These are phyloP conservation scores for Crithidia bombi DNA, from an alignment of 208 protist genomes.

Conservation along the genomic window DNA sequence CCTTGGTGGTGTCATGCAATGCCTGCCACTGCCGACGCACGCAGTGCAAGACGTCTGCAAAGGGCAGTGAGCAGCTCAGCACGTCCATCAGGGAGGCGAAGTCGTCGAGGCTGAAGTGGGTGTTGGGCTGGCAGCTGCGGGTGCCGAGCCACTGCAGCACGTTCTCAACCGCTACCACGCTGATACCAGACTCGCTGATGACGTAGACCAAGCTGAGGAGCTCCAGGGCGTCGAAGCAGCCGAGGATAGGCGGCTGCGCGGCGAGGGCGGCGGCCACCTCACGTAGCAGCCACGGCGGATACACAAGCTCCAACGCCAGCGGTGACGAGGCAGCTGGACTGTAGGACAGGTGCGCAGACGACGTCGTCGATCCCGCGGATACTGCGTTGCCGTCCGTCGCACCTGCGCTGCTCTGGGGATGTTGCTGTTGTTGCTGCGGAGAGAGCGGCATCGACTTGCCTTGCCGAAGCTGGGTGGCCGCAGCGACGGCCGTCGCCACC, in stretches of 20 bases:
- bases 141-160: conserved; percentile 42
- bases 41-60: conserved; percentile 45
- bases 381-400: too few species aligned
- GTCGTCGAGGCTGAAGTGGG: conserved; percentile 45
- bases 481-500: conserved; percentile 13
- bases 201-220: conserved; percentile 44
- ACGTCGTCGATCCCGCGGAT: too few species aligned
- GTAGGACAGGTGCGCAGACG: too few species aligned
- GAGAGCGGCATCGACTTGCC: background rate
- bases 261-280: conserved; percentile 14
- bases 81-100: conserved; percentile 45
- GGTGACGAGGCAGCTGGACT: background rate
- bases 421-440: background rate
- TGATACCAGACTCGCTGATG: conserved; percentile 41
- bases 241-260: conserved; percentile 12
- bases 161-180: conserved; percentile 38
- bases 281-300: conserved; percentile 20
- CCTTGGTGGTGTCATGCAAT: too few species aligned
- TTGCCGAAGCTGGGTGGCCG: background rate
- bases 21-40: conserved; percentile 11
- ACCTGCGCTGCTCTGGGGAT: background rate
- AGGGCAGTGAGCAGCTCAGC: conserved; percentile 54
- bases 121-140: conserved; percentile 9
- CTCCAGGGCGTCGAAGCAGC: conserved; percentile 41
- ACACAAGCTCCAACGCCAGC: conserved; percentile 1